Base-by-base conservation (phyloP, 2,329 filamentous ascomycete species). In the Alternaria angustiovoidea region DNA sequence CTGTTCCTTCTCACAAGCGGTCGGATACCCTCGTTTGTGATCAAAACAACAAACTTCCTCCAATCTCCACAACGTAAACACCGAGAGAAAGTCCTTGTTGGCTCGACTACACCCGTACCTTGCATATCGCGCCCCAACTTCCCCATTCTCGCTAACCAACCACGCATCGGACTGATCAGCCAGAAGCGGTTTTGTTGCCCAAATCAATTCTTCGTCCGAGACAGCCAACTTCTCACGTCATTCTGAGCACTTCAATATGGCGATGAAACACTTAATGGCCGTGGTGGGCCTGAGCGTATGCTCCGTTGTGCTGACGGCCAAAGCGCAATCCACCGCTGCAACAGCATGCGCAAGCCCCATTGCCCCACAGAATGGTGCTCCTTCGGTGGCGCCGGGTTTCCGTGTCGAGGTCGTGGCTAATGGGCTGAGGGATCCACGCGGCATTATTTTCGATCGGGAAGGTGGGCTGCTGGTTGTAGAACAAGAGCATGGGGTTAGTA, bases 391-490 rank as follows among this genome's bases (percentile, higher is more conserved):
- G 12, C 63, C 73, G 18, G 81, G 81, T 12, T 83, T 80, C 63
- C 67, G 72, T 26, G 79, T 79, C 5, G 76, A 79, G 54, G 76
- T 85, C 11, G 81, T 85, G 43, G 82, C 82, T 9, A 81, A 79
- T 20, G 78, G 78, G 9, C 68, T 85, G 41, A 76, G 72, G 26
- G 70, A 72, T 18, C 84, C 84, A 14, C 79, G 84, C 18, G 80
- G 80, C 11, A 79, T 86, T 44, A 71, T 77, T 11, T 83, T 85
- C 64, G 84, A 86, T 73, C 72, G 63, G 20, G 71, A 76, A 48
- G 84, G 83, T 20, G 80, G 81, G 57, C 71, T 85, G 38, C 75
- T 86, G n/a, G 81, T 86, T 5, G 79, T 85, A 22, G 80, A 85
- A 71, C 73, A 77, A 65, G 75, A 69, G 54, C 65, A 62, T 68